Evolutionary conservation across 371 early-diverging fungal genomes (phyloP), one percentile per base, ranked within the genome.

Genomic region (Mucor irregularis): DNA sequence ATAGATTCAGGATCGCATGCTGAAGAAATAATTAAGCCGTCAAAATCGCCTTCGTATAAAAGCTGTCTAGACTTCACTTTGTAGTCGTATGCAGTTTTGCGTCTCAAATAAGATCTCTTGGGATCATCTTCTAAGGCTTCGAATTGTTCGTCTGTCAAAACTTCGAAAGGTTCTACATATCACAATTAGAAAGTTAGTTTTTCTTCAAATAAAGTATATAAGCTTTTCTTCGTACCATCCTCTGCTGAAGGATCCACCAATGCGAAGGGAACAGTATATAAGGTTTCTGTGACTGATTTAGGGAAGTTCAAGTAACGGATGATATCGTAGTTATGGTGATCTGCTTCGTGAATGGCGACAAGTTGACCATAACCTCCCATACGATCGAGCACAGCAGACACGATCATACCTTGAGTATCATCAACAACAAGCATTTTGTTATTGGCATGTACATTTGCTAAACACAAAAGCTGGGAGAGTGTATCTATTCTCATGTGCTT

Each of bases 401-500:
- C 75, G 1, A 97, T 49, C 58, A 97, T 70, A 8, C 97, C 98
- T 52, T 90, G 90, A 0, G 89, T 87, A 55, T 96, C 96, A 64
- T 98, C 98, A 0, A 92, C 90, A 5, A 94, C 89, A 31, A 97
- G 40, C 33, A 76, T 24, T 49, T 76, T 76, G 37, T 64, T 50
- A 38, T 86, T 74, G 11, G 93, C 81, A 47, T 83, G 90, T 3
- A 96, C 85, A 64, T 97, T 96, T 11, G 86, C 88, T 44, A 84
- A 66, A 7, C 85, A 82, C 29, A 98, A 69, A 14, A 98, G 62
- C 71, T 95, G 95, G n/a, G 96, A 86, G 10, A 98, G 81, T 5
- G 96, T 92, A 69, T 98, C 98, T 16, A 89, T 71, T 11, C 98
- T 91, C 28, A 98, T 61, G 19, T 91, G 86, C 80, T 69, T 77